Base-by-base conservation (phyloP, 306 rosid species). In the Echinosophora koreensis region DNA sequence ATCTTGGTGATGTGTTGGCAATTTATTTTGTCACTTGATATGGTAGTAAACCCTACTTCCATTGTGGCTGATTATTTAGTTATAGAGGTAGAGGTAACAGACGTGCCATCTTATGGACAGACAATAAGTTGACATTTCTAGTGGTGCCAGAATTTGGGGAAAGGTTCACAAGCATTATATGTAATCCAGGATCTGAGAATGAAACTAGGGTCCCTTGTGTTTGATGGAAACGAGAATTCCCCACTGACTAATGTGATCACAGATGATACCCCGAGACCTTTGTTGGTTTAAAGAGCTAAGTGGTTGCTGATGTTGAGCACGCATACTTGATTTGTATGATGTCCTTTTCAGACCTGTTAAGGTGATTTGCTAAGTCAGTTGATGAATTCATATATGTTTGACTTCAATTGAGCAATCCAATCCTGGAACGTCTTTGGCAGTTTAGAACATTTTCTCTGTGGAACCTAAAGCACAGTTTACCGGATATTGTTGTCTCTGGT, bases 171-270 rank as follows among this genome's bases (percentile, higher is more conserved):
- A 71, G 30, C 75, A 66, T 70, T 54, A 35, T 13, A 34, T 7
- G 3, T 78, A 71, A 69, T 70, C 72, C 82, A 27, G 81, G 69
- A 83, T 56, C 81, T 49, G 86, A 50, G 54, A 11, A 75, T 76
- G 67, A 32, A 71, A 61, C 58, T 57, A 66, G 22, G 22, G 22
- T 49, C 10, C 28, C 75, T 34, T 60, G 41, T 59, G 13, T 77
- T 63, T 46, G 70, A 35, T 83, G 72, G 83, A 77, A 71, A 77
- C 58, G 69, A 56, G 78, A 77, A 84, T 84, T 66, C 51, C 60
- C 62, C 35, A 0, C 50, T 10, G n/a, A 42, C 72, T 74, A 60
- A 39, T 47, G 16, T 47, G 52, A 47, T 14, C 16, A 47, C 52
- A 47, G 52, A 47, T 47, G 10, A 44, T 13, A 47, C 6, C 4